Base-by-base conservation (phyloP, 148 eudicot species). In the Pharnaceum exiguum region DNA sequence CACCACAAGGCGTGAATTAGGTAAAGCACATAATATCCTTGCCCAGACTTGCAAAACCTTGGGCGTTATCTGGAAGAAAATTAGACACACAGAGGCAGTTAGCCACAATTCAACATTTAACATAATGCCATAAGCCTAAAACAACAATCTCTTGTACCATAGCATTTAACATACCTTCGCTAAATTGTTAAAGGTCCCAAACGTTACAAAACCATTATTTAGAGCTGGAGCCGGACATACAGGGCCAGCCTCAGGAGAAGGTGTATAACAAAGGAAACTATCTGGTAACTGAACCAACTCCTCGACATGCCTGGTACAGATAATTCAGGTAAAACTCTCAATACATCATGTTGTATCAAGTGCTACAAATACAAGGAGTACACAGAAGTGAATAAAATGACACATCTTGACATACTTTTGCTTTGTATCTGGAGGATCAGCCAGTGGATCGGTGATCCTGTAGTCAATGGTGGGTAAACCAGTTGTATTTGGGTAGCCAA, bases 401-500 rank as follows among this genome's bases (percentile, higher is more conserved):
- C 22, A 18, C 22, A 63, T 26, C 29, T 4, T 47, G 28, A 51
- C 83, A 62, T 74, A 93, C 99, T 79, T 93, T 71, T 93, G 99
- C 38, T 67, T 78, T 11, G 99, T 72, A 67, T 78, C 77, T 25
- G 75, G 83, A 53, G 99, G 89, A 74, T 93, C 99, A 36, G 90
- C 89, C 51, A 81, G 67, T 22, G 86, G 55, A 78, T 93, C 99
- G 51, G 95, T 78, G 59, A 93, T 89, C 64, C 99, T 78, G 73
- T 88, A 93, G 63, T 93, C 99, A 65, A 93, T 86, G 36, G 91
- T 63, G 32, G 96, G 99, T 75, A 93, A 83, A 65, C 99, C 99
- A 59, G 99, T 93, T 45, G 99, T 93, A 70, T 93, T 93, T 51
- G 99, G 99, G 85, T 93, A 93, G 53, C 99, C 99, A 72, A 93